Base-by-base conservation (phyloP, 441 rosid species). In the Viola pubescens region DNA sequence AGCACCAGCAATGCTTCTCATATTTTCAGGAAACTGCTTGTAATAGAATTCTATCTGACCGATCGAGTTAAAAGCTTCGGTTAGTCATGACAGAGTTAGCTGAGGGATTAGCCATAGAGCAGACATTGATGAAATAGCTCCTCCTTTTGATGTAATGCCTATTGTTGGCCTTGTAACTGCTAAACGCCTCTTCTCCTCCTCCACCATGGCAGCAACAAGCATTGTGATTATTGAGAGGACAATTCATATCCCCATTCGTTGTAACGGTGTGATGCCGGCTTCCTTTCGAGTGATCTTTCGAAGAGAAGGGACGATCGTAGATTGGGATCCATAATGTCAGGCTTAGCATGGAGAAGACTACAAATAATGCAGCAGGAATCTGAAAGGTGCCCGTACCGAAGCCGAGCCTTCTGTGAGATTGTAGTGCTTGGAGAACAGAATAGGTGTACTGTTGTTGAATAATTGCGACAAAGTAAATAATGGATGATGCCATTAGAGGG, bases 401-500 rank as follows among this genome's bases (percentile, higher is more conserved):
- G 26, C 60, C 55, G 0, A 79, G 54, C 9, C 65, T 63, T 65
- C 81, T 78, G 42, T 82, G 76, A 14, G 67, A 66, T 50, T 79
- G 82, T 40, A 81, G 70, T 0, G 83, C 84, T 61, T 85, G 88
- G 51, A 81, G 68, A n/a, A 78, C 68, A n/a, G 63, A 74, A 38
- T 75, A 85, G 10, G 85, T 81, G 19, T 16, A 16, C 7, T 67
- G 61, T 44, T 80, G 87, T 59, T 79, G 91, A 37, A 68, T 59
- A 54, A 84, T 82, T 8, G 79, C 54, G 3, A 82, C 12, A 65
- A 82, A 77, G 57, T 74, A 75, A 9, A 63, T 66, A 7, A 80
- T 70, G 58, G 86, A 86, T 2, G 91, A 9, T 3, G 77, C 0
- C 88, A 83, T 80, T 61, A 84, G 77, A 0, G 88, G 91, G 16